phyloP scores from a whole-genome alignment of 148 eudicot species.

The Limonium bicolor region DNA sequence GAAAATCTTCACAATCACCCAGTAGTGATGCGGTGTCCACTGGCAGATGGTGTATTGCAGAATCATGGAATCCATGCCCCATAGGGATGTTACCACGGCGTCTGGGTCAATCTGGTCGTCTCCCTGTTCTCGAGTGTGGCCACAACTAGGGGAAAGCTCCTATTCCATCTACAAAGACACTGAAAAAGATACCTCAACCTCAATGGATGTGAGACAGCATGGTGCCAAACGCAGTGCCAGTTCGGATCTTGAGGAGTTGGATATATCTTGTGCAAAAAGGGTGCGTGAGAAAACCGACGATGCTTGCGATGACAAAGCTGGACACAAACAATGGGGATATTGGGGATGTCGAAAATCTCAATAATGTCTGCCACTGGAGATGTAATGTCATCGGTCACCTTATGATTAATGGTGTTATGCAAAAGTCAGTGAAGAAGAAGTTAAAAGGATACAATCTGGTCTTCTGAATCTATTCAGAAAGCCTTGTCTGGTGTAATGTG shows the following conservation, averaged over 20 bases:
- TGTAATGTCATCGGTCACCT: background rate
- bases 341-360: background rate
- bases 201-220: conserved; percentile 10
- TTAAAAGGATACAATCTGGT: conserved; percentile 2
- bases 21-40: conserved; percentile 2
- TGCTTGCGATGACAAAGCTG: conserved; percentile 2
- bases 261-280: conserved; percentile 19
- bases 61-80: conserved; percentile 76
- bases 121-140: conserved; percentile 42
- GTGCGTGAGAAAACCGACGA: conserved; percentile 19
- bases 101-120: conserved; percentile 41
- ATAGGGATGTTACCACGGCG: conserved; percentile 64
- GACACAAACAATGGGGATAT: conserved; percentile 6
- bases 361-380: no score
- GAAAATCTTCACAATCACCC: background rate
- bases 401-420: conserved; percentile 1
- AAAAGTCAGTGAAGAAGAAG: conserved; percentile 2
- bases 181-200: conserved; percentile 4
- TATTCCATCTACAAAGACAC: background rate
- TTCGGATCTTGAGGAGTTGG: conserved; percentile 13
- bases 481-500: no score
- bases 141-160: conserved; percentile 1
- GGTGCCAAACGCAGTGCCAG: conserved; percentile 34
- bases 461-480: no score
- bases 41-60: conserved; percentile 38